These are phyloP conservation scores for Luzula sylvatica DNA, from an alignment of 176 grass and related monocot genomes.

Conservation along the genomic window DNA sequence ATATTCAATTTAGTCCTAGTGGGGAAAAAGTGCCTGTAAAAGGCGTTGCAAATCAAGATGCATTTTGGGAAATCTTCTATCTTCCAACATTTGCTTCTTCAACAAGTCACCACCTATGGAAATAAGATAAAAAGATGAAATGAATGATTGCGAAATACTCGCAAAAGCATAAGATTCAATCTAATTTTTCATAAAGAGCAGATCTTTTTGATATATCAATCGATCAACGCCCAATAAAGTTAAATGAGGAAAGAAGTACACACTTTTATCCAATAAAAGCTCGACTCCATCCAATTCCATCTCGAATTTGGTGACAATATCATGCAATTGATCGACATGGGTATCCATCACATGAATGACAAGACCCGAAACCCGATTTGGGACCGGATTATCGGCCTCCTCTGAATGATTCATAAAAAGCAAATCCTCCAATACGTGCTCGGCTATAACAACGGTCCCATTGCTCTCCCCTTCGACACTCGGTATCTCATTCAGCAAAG, in stretches of 20 bases:
- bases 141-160: too few species aligned
- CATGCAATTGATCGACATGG: conserved; percentile 87
- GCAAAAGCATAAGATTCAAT: neutral
- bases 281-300: conserved; percentile 80
- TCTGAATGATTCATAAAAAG: conserved; percentile 89
- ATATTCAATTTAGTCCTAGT: conserved; percentile 5
- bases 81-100: conserved; percentile 84
- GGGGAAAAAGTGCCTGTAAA: conserved; percentile 52
- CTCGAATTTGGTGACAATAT: conserved; percentile 83
- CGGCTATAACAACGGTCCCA: conserved; percentile 51
- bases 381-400: conserved; percentile 87
- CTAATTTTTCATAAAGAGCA: neutral
- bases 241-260: conserved; percentile 13
- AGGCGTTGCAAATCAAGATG: conserved; percentile 88
- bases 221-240: neutral
- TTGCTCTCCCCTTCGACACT: conserved; percentile 36
- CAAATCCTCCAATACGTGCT: conserved; percentile 82
- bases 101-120: conserved; percentile 66
- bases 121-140: neutral
- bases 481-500: conserved; percentile 78
- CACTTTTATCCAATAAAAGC: conserved; percentile 83
- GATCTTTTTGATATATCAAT: neutral
- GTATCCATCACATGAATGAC: conserved; percentile 85
- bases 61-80: conserved; percentile 83
- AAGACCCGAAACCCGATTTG: conserved; percentile 55